Evolutionary conservation across 2,329 filamentous ascomycete genomes (phyloP), one percentile per base, ranked within the genome.

Genomic region (Phialophora expanda): DNA sequence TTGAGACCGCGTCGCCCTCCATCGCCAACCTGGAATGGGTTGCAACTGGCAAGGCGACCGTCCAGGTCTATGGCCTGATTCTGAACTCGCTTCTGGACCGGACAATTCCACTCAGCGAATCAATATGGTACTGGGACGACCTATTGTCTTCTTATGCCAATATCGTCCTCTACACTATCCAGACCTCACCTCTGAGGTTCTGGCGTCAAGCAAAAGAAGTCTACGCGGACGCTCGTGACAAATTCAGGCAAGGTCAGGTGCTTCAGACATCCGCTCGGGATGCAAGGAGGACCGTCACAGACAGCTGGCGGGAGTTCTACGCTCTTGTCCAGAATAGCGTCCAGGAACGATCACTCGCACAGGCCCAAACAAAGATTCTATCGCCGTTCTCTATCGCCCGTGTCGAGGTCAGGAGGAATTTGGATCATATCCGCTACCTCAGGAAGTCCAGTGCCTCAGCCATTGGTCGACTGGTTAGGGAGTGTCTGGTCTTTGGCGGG

Each of bases 71-170:
- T 74, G 94, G 94, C 3, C 81, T 65, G 55, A 66, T 71, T 48
- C 62, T 71, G 14, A 61, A 62, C 53, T 69, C 69, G 8, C 58
- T 69, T 17, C 30, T 69, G 20, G 66, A 66, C 46, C 50, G 64
- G 34, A 67, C 64, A 34, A 70, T 68, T 11, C 89, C 90, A 0
- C 79, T 99, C 20, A 91, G 88, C 72, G 89, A 97, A 70, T 93
- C 97, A 72, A 89, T 97, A 26, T 93, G 90, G 87, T 98, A 98
- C 77, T 99, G 95, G 95, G 92, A 97, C 74, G 90, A 95, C 71
- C 86, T 97, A 1, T 80, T 97, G 32, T 86, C 87, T 9, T 96
- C 92, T 0, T 89, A 92, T 71, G 84, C 87, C 56, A 91, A 90
- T 74, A 93, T 91, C 70, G 89, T 88, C 34, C 76, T 97, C 3